Conservation (phyloP, 2,329 filamentous ascomycete species). For the Calonectria pseudoreteaudii region DNA sequence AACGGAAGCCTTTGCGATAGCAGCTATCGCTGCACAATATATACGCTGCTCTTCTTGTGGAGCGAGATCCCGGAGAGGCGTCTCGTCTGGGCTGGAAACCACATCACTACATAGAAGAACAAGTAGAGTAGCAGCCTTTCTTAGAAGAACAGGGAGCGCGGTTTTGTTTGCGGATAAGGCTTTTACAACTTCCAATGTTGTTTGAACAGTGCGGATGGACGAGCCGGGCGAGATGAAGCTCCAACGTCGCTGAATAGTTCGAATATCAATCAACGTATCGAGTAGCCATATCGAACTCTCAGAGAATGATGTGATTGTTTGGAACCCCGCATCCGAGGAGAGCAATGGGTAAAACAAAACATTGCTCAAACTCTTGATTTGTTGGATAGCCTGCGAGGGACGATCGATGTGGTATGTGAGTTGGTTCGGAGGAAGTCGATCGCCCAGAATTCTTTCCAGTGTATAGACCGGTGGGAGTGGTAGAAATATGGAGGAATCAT, state of each 20-base stretch:
- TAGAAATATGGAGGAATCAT: constrained; percentile 43
- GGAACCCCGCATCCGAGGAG: constrained; percentile 48
- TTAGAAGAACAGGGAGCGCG: constrained; percentile 36
- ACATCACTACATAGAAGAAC: constrained; percentile 57
- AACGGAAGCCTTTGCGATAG: constrained; percentile 52
- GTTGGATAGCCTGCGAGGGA: constrained; percentile 58
- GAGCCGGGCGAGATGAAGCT: constrained; percentile 44
- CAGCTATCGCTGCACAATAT: constrained; percentile 53
- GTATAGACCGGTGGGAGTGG: constrained; percentile 55
- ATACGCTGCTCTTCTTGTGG: constrained; percentile 46
- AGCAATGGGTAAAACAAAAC: constrained; percentile 57
- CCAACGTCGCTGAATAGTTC: constrained; percentile 54
- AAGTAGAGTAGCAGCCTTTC: constrained; percentile 54
- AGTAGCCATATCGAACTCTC: constrained; percentile 62
- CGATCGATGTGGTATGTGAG: constrained; percentile 55
- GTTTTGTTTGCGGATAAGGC: constrained; percentile 31
- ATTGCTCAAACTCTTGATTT: constrained; percentile 57
- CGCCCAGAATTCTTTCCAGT: constrained; percentile 50
- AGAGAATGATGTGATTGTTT: constrained; percentile 48
- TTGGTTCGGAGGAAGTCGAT: constrained; percentile 36
- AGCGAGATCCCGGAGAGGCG: constrained; percentile 43
- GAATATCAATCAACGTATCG: constrained; percentile 59
- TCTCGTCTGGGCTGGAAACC: constrained; percentile 46
- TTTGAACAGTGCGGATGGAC: constrained; percentile 52
- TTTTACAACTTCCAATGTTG: constrained; percentile 49